Base-by-base conservation (phyloP, 768 basidiomycete genomes). In the Leccinum uliginosum region DNA sequence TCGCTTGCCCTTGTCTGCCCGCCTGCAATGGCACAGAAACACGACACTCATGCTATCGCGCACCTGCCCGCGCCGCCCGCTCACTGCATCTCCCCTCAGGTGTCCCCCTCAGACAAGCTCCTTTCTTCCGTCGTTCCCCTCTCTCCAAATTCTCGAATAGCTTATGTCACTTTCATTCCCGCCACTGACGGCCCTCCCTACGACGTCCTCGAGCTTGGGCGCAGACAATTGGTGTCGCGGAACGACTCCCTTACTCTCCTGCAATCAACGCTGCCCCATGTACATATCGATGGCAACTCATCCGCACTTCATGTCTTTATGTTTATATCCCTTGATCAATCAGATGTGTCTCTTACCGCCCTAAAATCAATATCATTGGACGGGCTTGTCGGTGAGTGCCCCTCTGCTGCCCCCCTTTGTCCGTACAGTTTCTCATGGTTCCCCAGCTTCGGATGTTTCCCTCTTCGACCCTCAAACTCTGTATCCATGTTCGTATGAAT, bases 251-350 rank as follows among this genome's bases (percentile, higher is more conserved):
- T 71, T 21, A 27, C 75, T 3, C 68, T 88, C 50, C 60, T 78
- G 7, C 76, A 81, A 6, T 80, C 83, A 10, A 66, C 85, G 26
- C 67, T 89, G 23, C 73, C 81, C 44, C 76, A 78, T 58, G 78
- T 82, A 26, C 75, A 80, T 59, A 69, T 83, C 48, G 74, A 74
- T 32, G 69, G 76, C 51, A 71, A 73, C 24, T 66, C 75, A 9
- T 76, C 74, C n/a, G 63, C 70, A 24, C 75, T 89, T 53, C 82
- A 86, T 70, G 77, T 83, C n/a, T 90, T 87, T 67, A 69, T 72
- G 15, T 68, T 88, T 27, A 73, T 76, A 17, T 71, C 78, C 26
- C 56, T 63, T 3, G 72, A 75, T 48, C 55, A 59, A 15, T 59
- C 68, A 32, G 69, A 72, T 23, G 56, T 68, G 27, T 69, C 71